Conservation (phyloP, 371 early-diverging fungal genomes). For the Fennellomyces sp. region DNA sequence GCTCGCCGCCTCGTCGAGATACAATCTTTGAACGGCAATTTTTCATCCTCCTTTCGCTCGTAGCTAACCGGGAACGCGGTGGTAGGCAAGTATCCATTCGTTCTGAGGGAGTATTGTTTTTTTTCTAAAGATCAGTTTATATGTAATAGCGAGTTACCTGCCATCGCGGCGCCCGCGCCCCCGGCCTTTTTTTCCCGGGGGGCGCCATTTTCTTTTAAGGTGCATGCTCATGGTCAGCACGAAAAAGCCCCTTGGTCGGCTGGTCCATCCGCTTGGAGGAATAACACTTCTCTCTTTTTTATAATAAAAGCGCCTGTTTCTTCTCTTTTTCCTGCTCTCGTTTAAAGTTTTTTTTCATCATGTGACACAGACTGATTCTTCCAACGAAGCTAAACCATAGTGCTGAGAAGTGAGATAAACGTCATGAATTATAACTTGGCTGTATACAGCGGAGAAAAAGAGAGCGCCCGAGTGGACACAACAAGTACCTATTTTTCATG, state of each 20-base stretch:
- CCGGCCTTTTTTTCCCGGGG: background rate
- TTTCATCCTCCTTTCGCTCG: background rate
- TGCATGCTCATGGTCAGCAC: background rate
- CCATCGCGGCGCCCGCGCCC: conserved; percentile 18
- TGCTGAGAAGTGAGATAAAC: background rate
- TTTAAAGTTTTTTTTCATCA: background rate
- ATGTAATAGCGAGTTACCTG: conserved; percentile 31
- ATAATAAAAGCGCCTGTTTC: background rate
- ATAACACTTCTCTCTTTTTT: background rate
- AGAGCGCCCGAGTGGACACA: background rate
- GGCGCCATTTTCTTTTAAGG: background rate
- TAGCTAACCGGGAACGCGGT: conserved; percentile 7
- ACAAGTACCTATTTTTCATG: too few species aligned
- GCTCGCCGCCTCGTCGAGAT: background rate
- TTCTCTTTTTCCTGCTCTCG: background rate
- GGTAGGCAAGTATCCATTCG: conserved; percentile 24
- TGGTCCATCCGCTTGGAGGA: background rate
- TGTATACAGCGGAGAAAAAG: background rate
- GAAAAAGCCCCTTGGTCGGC: background rate
- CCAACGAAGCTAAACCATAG: background rate
- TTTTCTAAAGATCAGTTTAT: background rate
- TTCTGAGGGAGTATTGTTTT: background rate
- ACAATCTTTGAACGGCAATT: background rate
- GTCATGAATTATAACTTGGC: background rate
- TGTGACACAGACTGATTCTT: background rate